These are phyloP conservation scores for Coemansia brasiliensis DNA, from an alignment of 192 early-diverging fungal genomes.

Conservation along the genomic window DNA sequence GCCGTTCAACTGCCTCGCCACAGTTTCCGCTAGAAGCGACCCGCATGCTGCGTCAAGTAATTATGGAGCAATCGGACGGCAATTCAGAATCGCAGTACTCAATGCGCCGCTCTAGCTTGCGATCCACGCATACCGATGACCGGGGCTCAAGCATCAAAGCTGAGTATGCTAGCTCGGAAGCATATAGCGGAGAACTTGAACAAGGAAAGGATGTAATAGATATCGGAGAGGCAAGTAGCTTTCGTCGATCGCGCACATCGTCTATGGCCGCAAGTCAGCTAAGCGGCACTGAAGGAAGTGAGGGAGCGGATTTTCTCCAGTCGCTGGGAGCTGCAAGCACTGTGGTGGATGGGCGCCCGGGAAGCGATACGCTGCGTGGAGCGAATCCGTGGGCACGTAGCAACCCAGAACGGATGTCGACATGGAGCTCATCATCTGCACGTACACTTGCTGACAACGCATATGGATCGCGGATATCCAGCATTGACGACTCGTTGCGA, in stretches of 20 bases:
- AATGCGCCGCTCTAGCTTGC: slow-evolving; percentile 1
- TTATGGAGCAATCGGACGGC: slow-evolving; percentile 28
- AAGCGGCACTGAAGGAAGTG: slow-evolving; percentile 30
- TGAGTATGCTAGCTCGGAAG: slow-evolving; percentile 1
- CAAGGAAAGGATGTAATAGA: slow-evolving; percentile 1
- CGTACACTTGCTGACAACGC: slow-evolving; percentile 38
- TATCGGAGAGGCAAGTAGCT: background rate
- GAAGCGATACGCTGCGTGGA: slow-evolving; percentile 13
- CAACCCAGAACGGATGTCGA: slow-evolving; percentile 50
- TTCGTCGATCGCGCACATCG: slow-evolving; percentile 23
- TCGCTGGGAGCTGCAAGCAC: slow-evolving; percentile 1
- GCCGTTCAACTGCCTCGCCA: slow-evolving; percentile 11
- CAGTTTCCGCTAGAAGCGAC: slow-evolving; percentile 47
- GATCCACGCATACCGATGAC: background rate
- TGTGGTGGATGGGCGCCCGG: background rate
- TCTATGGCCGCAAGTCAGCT: slow-evolving; percentile 31
- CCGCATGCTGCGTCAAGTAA: slow-evolving; percentile 43
- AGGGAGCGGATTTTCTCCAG: slow-evolving; percentile 10
- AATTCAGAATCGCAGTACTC: background rate
- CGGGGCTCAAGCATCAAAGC: background rate
- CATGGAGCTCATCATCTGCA: slow-evolving; percentile 52
- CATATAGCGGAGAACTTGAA: background rate
- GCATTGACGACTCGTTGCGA: slow-evolving; percentile 27
- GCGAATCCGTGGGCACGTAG: slow-evolving; percentile 14
- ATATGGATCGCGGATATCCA: slow-evolving; percentile 18